Evolutionary conservation across 306 rosid genomes (phyloP).

Genomic region (Glycyrrhiza uralensis): DNA sequence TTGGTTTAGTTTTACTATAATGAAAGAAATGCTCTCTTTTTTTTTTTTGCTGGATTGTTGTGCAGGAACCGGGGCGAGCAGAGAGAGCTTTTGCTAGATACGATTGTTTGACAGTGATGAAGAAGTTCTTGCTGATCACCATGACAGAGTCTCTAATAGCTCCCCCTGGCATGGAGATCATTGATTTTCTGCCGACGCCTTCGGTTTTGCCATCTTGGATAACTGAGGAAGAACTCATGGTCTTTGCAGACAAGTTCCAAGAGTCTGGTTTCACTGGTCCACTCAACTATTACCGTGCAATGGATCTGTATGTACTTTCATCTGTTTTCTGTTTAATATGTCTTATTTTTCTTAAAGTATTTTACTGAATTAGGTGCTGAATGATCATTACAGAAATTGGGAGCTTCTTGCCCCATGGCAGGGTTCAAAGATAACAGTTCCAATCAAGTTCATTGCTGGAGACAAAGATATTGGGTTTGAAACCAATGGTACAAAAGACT

Average conservation of each 20-base stretch:
- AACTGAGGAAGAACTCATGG: slow-evolving; percentile 64
- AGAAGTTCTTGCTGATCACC: slow-evolving; percentile 51
- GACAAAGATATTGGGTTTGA: slow-evolving; percentile 28
- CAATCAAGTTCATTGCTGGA: slow-evolving; percentile 37
- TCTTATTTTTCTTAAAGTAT: no score
- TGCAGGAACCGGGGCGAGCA: slow-evolving; percentile 82
- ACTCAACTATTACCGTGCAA: slow-evolving; percentile 69
- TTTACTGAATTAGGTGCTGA: no score
- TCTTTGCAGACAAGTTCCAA: slow-evolving; percentile 65
- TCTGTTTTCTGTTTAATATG: neutral
- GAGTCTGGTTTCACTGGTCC: slow-evolving; percentile 84
- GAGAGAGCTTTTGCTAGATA: slow-evolving; percentile 80
- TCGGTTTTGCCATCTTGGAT: slow-evolving; percentile 64
- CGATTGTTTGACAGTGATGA: slow-evolving; percentile 66
- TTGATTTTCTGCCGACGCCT: slow-evolving; percentile 67
- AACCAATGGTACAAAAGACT: slow-evolving; percentile 35
- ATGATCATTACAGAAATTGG: slow-evolving; percentile 46
- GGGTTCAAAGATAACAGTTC: slow-evolving; percentile 41
- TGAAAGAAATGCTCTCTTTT: no score
- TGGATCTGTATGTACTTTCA: slow-evolving; percentile 55
- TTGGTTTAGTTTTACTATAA: no score
- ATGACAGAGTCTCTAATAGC: slow-evolving; percentile 24
- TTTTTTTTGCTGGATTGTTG: no score
- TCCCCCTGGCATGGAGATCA: slow-evolving; percentile 64
- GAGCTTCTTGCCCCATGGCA: slow-evolving; percentile 52